Evolutionary conservation across 108 stramenopile species (phyloP).

Genomic region (Mediolabrus comicus): DNA sequence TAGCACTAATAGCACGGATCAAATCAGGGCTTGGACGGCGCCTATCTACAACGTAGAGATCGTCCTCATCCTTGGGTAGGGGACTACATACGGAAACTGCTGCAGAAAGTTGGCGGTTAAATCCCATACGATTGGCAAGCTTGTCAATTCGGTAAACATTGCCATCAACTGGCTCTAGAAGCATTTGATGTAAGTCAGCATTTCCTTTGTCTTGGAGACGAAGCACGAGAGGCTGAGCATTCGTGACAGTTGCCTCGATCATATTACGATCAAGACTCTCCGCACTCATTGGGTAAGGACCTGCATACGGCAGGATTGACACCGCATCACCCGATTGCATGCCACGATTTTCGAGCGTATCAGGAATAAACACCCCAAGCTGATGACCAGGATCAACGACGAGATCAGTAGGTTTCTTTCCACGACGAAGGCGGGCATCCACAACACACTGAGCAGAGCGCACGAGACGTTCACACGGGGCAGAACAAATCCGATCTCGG

Average conservation of each 20-base stretch:
- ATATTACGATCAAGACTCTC: slow-evolving; percentile 90
- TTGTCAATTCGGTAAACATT: slow-evolving; percentile 92
- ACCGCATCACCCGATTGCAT: slow-evolving; percentile 93
- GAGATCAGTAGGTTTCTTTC: slow-evolving; percentile 82
- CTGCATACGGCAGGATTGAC: slow-evolving; percentile 86
- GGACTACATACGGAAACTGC: slow-evolving; percentile 77
- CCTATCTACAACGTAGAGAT: slow-evolving; percentile 39
- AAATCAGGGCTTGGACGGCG: slow-evolving; percentile 76
- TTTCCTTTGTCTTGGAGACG: slow-evolving; percentile 88
- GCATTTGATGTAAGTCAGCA: slow-evolving; percentile 64
- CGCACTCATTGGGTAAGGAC: slow-evolving; percentile 90
- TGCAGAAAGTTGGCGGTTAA: slow-evolving; percentile 86
- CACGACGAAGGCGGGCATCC: slow-evolving; percentile 76
- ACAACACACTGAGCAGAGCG: slow-evolving; percentile 86
- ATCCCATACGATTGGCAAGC: slow-evolving; percentile 92
- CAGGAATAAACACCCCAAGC: slow-evolving; percentile 88
- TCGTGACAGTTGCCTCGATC: slow-evolving; percentile 89
- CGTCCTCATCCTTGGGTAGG: slow-evolving; percentile 40
- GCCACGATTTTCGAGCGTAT: slow-evolving; percentile 84
- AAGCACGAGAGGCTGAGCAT: slow-evolving; percentile 78
- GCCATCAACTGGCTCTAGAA: slow-evolving; percentile 72
- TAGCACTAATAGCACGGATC: slow-evolving; percentile 88
- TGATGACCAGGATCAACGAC: slow-evolving; percentile 85
- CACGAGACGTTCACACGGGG: slow-evolving; percentile 87
- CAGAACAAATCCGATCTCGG: slow-evolving; percentile 89